Base-by-base conservation (phyloP, 805 yeast species). In the Metschnikowia picachoensis region DNA sequence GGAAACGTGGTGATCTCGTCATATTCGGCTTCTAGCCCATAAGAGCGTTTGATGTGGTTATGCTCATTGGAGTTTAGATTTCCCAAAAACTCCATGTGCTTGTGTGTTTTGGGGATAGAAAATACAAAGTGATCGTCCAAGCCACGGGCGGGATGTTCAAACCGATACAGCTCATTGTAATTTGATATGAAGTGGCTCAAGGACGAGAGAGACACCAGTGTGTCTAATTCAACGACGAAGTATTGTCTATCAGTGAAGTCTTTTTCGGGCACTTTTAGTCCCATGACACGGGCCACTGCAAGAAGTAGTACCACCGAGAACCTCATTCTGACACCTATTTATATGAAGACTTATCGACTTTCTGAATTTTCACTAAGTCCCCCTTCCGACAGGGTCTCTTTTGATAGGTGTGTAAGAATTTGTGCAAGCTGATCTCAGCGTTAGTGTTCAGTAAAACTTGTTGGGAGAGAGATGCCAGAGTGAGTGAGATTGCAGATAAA, bases 141-240 rank as follows among this genome's bases (percentile, higher is more conserved):
- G 0, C 84, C 85, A 32, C 83, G 72, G 3, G 81, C 78, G 20
- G 70, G 76, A 60, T 86, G 87, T 60, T 88, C 95, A 57, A 68
- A 87, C 17, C 49, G 47, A 53, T 62, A 71, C 7, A 54, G 56
- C 13, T 60, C 60, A 3, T 77, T 72, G 59, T 76, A 73, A 12
- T 56, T 40, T 0, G 55, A 31, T 11, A 65, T 57, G 42, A 84
- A 72, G n/a, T 67, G 58, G 0, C 49, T 41, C 9, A 72, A 56
- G 9, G 70, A 65, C 27, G 44, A 44, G 37, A 50, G 60, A 9
- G 48, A 31, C 9, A 30, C 31, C 20, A 60, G 38, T 9, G 73
- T 65, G 51, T 67, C 61, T 11, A 82, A 53, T 52, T 85, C 88
- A 14, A 86, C 72, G 8, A 86, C 77, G 54, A 85, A 83, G 64